Percentiles rank a stretch among this genome's conserved stretches.
Conservation (phyloP, 768 basidiomycete species). For the Lentinula boryana region DNA sequence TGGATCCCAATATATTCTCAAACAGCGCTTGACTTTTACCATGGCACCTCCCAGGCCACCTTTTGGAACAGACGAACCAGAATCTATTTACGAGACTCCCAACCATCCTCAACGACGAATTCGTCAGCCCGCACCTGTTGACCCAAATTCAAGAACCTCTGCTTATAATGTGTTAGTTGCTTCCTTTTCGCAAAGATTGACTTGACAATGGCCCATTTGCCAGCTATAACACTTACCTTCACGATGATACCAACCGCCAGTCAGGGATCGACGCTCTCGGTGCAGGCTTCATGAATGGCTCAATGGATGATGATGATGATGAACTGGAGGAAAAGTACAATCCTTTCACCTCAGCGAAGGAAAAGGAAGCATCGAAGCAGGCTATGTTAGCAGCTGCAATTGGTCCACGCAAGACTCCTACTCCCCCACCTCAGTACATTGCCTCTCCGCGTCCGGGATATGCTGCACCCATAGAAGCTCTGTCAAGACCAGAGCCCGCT, state of each 20-base stretch:
- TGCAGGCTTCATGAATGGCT: conserved; percentile 38
- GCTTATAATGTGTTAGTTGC: conserved; percentile 63
- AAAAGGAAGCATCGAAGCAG: conserved; percentile 20
- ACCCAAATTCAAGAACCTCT: conserved; percentile 53
- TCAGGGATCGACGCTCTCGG: conserved; percentile 52
- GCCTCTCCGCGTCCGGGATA: conserved; percentile 73
- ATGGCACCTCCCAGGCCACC: conserved; percentile 53
- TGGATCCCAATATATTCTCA: conserved; percentile 14
- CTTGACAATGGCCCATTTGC: conserved; percentile 5
- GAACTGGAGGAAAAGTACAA: conserved; percentile 29
- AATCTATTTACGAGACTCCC: conserved; percentile 49
- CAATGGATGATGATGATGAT: conserved; percentile 38
- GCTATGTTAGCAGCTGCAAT: conserved; percentile 30
- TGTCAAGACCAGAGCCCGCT: conserved; percentile 42
- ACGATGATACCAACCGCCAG: conserved; percentile 33
- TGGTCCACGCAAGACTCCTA: conserved; percentile 14
- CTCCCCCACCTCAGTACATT: conserved; percentile 34
- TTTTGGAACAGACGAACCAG: conserved; percentile 64
- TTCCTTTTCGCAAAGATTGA: conserved; percentile 2
- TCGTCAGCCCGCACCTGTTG: conserved; percentile 38
- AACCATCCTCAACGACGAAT: conserved; percentile 34
- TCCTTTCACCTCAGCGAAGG: conserved; percentile 5
- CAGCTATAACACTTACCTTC: conserved; percentile 64
- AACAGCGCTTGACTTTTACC: conserved; percentile 13
- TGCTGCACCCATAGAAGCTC: conserved; percentile 60